Conservation (phyloP, 352 stramenopile genomes). For the Phytophthora uliginosa region DNA sequence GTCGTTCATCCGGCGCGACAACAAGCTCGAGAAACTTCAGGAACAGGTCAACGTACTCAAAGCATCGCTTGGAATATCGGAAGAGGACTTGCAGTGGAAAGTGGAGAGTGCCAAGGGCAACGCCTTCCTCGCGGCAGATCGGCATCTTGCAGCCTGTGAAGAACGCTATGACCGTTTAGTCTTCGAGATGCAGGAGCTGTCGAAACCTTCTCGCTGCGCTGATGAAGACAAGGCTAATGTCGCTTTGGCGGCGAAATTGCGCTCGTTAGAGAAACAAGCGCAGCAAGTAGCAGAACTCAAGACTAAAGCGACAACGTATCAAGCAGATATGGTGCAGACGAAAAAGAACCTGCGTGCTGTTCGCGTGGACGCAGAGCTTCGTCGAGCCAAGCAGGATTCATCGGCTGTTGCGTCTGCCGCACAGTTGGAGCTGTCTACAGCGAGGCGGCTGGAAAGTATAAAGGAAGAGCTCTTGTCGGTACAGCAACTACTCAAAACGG, state of each 20-base stretch:
- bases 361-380: slow-evolving; percentile 56
- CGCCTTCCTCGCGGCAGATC: slow-evolving; percentile 71
- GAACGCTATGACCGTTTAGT: slow-evolving; percentile 76
- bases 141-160: slow-evolving; percentile 60
- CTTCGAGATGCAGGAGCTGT: slow-evolving; percentile 72
- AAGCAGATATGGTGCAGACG: slow-evolving; percentile 45
- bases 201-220: slow-evolving; percentile 49
- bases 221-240: slow-evolving; percentile 64
- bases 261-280: slow-evolving; percentile 45
- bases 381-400: slow-evolving; percentile 34
- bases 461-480: slow-evolving; percentile 53
- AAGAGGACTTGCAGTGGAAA: slow-evolving; percentile 86
- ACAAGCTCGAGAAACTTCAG: slow-evolving; percentile 70
- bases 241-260: slow-evolving; percentile 56
- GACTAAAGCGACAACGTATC: slow-evolving; percentile 34
- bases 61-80: slow-evolving; percentile 72
- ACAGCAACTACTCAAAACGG: slow-evolving; percentile 56
- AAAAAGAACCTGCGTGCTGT: slow-evolving; percentile 61
- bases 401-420: neutral
- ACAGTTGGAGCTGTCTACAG: slow-evolving; percentile 17
- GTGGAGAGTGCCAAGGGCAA: slow-evolving; percentile 83
- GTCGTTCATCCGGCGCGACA: slow-evolving; percentile 55
- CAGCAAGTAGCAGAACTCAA: slow-evolving; percentile 57
- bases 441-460: slow-evolving; percentile 46
- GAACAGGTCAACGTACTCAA: slow-evolving; percentile 85